Conservation (phyloP, 306 rosid genomes). For the Astragalus glycyphyllos region DNA sequence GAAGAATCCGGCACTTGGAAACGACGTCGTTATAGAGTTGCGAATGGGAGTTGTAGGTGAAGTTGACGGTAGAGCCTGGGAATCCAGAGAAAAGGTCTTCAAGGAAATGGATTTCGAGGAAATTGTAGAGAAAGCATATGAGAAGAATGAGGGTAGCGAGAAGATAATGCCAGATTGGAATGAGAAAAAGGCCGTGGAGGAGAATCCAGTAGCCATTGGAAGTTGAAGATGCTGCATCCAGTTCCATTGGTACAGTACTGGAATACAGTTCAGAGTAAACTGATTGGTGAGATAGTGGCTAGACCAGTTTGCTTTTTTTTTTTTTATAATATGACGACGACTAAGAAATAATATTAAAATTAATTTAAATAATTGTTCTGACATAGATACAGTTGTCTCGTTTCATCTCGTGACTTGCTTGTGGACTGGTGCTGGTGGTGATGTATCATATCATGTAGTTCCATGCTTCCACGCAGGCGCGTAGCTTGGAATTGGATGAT, state of each 20-base stretch:
- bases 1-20: constrained; percentile 82
- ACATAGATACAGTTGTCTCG: too few species aligned
- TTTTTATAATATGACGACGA: too few species aligned
- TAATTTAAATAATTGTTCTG: too few species aligned
- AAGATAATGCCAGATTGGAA: constrained; percentile 64
- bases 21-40: constrained; percentile 64
- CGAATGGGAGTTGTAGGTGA: constrained; percentile 61
- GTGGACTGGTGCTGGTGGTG: too few species aligned
- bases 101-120: constrained; percentile 74
- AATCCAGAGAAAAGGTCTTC: constrained; percentile 62
- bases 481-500: too few species aligned
- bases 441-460: too few species aligned
- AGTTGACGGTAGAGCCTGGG: constrained; percentile 56
- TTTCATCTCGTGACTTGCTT: too few species aligned
- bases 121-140: constrained; percentile 55
- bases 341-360: too few species aligned
- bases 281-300: too few species aligned
- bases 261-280: too few species aligned
- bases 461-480: too few species aligned
- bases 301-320: too few species aligned
- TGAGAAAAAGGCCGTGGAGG: constrained; percentile 49
- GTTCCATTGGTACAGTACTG: neutral
- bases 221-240: constrained; percentile 9
- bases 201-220: constrained; percentile 54
- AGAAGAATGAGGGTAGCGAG: constrained; percentile 29